Conservation (phyloP, 1,139 yeast species). For the Lodderomyces pseudojiufengensis region DNA sequence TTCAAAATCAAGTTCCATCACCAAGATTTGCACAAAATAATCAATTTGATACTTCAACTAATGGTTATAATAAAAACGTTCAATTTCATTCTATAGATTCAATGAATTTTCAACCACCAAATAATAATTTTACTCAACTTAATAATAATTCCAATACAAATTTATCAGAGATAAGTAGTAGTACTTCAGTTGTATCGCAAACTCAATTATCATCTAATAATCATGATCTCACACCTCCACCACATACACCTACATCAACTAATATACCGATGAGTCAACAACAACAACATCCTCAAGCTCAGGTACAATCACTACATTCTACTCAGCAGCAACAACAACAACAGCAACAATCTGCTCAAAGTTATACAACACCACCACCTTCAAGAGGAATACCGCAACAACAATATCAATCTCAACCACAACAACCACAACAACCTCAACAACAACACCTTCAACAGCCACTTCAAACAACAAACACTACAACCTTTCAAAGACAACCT, state of each 20-base stretch:
- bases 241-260: slow-evolving; percentile 11
- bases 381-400: background rate
- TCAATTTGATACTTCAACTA: slow-evolving; percentile 7
- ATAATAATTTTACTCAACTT: slow-evolving; percentile 39
- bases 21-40: slow-evolving; percentile 13
- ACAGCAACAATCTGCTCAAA: slow-evolving; percentile 4
- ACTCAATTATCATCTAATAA: slow-evolving; percentile 11
- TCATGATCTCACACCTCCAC: slow-evolving; percentile 16
- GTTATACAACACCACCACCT: no score
- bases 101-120: slow-evolving; percentile 39
- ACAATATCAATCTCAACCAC: slow-evolving; percentile 12
- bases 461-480: slow-evolving; percentile 39
- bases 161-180: slow-evolving; percentile 32
- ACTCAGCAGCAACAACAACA: slow-evolving; percentile 7
- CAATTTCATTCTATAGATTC: slow-evolving; percentile 40
- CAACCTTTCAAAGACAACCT: slow-evolving; percentile 83
- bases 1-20: slow-evolving; percentile 9
- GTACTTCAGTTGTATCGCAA: slow-evolving; percentile 25
- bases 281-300: slow-evolving; percentile 8
- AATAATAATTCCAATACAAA: slow-evolving; percentile 41
- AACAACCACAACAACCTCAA: slow-evolving; percentile 4
- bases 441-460: slow-evolving; percentile 1
- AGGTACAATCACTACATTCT: slow-evolving; percentile 2
- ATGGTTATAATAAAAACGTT: slow-evolving; percentile 11
- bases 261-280: slow-evolving; percentile 7